Percentiles rank a stretch among this genome's conserved stretches.
phyloP scores from a whole-genome alignment of 352 stramenopile genomes.

The Peronospora destructor region DNA sequence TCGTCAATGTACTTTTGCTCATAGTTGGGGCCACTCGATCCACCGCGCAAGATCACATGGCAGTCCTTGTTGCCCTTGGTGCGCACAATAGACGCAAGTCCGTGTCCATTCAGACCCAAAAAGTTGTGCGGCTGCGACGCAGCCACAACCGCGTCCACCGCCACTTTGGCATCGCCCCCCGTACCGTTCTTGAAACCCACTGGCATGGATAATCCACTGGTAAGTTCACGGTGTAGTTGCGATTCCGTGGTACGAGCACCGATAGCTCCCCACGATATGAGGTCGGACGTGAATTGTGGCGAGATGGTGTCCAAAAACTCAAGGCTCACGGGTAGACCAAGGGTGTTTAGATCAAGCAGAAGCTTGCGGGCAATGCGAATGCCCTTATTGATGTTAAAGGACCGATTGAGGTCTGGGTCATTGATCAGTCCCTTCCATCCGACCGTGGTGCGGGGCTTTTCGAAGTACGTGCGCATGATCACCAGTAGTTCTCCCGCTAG shows the following conservation, averaged over 20 bases:
- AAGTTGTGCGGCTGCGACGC: slow-evolving; percentile 78
- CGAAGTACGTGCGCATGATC: slow-evolving; percentile 86
- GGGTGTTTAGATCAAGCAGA: slow-evolving; percentile 72
- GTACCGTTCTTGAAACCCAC: slow-evolving; percentile 86
- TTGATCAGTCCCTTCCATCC: slow-evolving; percentile 86
- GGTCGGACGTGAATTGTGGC: slow-evolving; percentile 67
- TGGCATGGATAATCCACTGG: slow-evolving; percentile 73
- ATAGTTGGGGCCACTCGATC: slow-evolving; percentile 75
- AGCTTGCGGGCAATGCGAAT: slow-evolving; percentile 78
- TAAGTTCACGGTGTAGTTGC: slow-evolving; percentile 76
- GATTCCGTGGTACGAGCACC: slow-evolving; percentile 79
- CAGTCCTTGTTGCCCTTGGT: slow-evolving; percentile 82
- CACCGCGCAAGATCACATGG: slow-evolving; percentile 80
- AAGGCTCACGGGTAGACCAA: slow-evolving; percentile 67
- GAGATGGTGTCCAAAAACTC: slow-evolving; percentile 84
- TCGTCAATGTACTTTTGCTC: slow-evolving; percentile 65
- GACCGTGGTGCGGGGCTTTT: slow-evolving; percentile 80
- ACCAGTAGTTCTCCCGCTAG: slow-evolving; percentile 61
- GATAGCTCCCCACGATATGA: slow-evolving; percentile 80
- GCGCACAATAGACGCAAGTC: slow-evolving; percentile 72
- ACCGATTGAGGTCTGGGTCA: slow-evolving; percentile 74
- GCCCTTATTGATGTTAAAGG: slow-evolving; percentile 87
- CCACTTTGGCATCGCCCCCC: slow-evolving; percentile 72
- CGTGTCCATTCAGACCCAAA: slow-evolving; percentile 73
- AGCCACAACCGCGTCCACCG: slow-evolving; percentile 62